Evolutionary conservation across 1,284 basidiomycete species (phyloP).

Genomic region (Trichosporon sp.): DNA sequence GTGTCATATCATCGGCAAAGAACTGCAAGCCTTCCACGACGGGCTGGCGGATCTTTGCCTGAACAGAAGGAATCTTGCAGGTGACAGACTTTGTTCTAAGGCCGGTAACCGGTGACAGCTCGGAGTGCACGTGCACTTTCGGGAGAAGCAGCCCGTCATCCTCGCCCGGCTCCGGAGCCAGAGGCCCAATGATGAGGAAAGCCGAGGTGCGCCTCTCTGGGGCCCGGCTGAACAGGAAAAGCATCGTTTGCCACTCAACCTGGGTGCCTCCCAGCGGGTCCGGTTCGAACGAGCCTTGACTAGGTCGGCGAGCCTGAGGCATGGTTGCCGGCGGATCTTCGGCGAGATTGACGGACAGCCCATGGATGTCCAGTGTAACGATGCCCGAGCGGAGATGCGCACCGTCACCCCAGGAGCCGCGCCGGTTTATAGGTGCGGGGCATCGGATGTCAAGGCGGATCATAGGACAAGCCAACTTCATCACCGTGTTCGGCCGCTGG

Average conservation of each 20-base stretch:
- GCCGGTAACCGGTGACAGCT: conserved; percentile 9
- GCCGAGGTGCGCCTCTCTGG: conserved; percentile 37
- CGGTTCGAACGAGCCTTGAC: not conserved
- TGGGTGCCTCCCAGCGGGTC: conserved; percentile 11
- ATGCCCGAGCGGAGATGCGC: conserved; percentile 46
- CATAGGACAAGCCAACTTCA: conserved; percentile 31
- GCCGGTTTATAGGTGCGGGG: conserved; percentile 40
- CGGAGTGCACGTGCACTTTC: conserved; percentile 49
- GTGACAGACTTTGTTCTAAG: conserved; percentile 32
- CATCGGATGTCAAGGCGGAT: conserved; percentile 46
- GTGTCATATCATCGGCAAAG: conserved; percentile 75
- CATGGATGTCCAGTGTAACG: conserved; percentile 45
- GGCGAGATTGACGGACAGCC: conserved; percentile 19
- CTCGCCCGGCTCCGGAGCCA: conserved; percentile 38
- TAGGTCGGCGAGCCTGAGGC: not conserved
- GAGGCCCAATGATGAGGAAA: conserved; percentile 41
- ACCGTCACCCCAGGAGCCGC: conserved; percentile 45
- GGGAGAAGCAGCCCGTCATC: conserved; percentile 34
- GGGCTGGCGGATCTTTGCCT: conserved; percentile 56
- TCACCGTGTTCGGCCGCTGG: not conserved
- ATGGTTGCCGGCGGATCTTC: conserved; percentile 8
- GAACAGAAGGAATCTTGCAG: conserved; percentile 61
- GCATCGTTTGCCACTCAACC: conserved; percentile 39
- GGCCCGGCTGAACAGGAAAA: conserved; percentile 43
- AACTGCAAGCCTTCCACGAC: conserved; percentile 71